Conservation (phyloP, 2,329 filamentous ascomycete species). For the Cryphonectria carpinicola region DNA sequence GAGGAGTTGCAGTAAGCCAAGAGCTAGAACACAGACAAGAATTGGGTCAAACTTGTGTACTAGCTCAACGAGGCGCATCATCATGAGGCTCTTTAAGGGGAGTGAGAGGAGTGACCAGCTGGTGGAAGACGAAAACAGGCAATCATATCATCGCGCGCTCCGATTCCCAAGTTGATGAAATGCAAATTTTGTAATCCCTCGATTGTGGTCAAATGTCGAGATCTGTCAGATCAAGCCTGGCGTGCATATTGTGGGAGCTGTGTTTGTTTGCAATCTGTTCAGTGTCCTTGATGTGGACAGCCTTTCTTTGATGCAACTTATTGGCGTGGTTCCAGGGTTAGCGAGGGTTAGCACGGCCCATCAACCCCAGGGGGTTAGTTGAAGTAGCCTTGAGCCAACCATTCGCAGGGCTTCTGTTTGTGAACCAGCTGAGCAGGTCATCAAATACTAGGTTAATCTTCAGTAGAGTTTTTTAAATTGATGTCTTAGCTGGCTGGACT, state of each 20-base stretch:
- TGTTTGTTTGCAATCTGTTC: background rate
- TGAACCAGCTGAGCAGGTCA: background rate
- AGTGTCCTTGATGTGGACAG: background rate
- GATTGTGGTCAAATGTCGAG: background rate
- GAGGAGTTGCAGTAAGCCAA: slow-evolving; percentile 2
- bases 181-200: background rate
- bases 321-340: slow-evolving; percentile 1
- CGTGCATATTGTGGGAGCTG: background rate
- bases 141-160: slow-evolving; percentile 6
- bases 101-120: background rate
- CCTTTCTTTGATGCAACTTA: background rate
- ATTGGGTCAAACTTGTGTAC: background rate
- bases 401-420: background rate
- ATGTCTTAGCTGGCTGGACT: background rate
- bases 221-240: background rate
- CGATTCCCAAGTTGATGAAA: background rate
- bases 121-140: background rate
- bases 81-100: background rate
- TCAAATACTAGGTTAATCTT: background rate
- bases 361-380: background rate
- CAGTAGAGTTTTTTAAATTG: background rate
- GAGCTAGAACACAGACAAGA: background rate
- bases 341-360: slow-evolving; percentile 1
- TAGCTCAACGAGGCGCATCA: background rate
- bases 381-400: background rate